These are phyloP conservation scores for Mucor irregularis DNA, from an alignment of 371 early-diverging fungal genomes.

Conservation along the genomic window DNA sequence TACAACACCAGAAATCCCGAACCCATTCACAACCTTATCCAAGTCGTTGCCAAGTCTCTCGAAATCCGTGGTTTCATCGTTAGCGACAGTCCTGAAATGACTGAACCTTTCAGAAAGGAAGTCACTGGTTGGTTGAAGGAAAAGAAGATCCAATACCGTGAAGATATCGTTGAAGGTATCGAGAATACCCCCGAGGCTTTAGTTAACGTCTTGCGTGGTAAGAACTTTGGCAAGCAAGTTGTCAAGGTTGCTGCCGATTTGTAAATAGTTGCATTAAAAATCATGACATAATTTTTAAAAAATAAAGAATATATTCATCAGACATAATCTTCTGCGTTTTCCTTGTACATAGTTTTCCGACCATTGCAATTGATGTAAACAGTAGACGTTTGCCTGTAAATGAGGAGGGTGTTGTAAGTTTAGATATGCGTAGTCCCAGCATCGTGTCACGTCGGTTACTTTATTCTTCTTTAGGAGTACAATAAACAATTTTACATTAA, in stretches of 20 bases:
- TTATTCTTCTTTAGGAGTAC: no score
- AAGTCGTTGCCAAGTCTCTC: slow-evolving; percentile 45
- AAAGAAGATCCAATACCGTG: slow-evolving; percentile 67
- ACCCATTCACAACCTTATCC: slow-evolving; percentile 33
- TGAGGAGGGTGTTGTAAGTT: no score
- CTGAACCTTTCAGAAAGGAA: slow-evolving; percentile 58
- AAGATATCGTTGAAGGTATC: slow-evolving; percentile 73
- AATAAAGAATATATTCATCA: no score
- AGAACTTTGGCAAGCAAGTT: slow-evolving; percentile 86
- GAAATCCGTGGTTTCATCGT: slow-evolving; percentile 73
- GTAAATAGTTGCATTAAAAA: no score
- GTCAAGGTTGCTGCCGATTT: slow-evolving; percentile 67
- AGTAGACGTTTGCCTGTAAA: no score
- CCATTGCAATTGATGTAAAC: no score
- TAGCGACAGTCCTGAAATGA: slow-evolving; percentile 51
- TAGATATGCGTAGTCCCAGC: no score
- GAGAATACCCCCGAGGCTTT: slow-evolving; percentile 80
- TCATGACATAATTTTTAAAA: no score
- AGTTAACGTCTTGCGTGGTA: slow-evolving; percentile 74
- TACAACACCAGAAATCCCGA: slow-evolving; percentile 51
- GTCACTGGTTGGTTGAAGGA: slow-evolving; percentile 65
- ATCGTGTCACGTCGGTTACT: no score
- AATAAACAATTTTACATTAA: no score
- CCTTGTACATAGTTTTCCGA: no score
- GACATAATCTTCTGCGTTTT: no score